Base-by-base conservation (phyloP, 108 stramenopile species). In the Fragilaria crotonensis region DNA sequence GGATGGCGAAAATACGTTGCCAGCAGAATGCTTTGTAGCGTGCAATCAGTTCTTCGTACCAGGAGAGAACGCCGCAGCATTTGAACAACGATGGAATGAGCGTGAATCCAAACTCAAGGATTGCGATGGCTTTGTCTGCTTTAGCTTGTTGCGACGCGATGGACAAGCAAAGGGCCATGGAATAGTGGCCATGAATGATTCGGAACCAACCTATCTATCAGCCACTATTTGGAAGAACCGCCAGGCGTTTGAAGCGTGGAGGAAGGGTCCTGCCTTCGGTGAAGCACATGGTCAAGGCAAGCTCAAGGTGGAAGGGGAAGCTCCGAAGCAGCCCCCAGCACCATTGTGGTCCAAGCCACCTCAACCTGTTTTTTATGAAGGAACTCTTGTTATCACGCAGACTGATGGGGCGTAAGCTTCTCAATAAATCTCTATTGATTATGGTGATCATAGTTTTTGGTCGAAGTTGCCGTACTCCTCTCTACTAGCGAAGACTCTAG, bases 11-110 rank as follows among this genome's bases (percentile, higher is more conserved):
- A 70, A 64, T 14, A 64, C 72, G 5, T 54, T 94, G 0, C 79
- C 81, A 4, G 60, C 78, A 2, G 93, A 95, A 65, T 83, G 78
- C 55, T 89, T 90, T 51, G 83, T 90, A 19, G 84, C 90, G 0
- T 75, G 79, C 60, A 89, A 91, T 73, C 85, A 89, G 59, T 95
- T 91, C 68, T 85, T 67, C 49, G 77, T 95, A 0, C 73, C 81
- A 14, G 23, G 62, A 0, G 81, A 83, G 1, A 86, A 85, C 53
- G 66, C 64, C 0, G 70, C 57, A 26, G 73, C 66, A 23, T 95
- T 95, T 62, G 93, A 95, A 74, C 54, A 85, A 32, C 66, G 77
- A 27, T 91, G 88, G 88, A 76, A 75, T 0, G 50, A 70, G 29
- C 84, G 87, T 5, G 80, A 83, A 41, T 67, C 62, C 4, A 75